Percentiles rank a stretch among this genome's conserved stretches.
These are phyloP conservation scores for Hebeloma cylindrosporum DNA, from an alignment of 768 basidiomycete species.

Conservation along the genomic window DNA sequence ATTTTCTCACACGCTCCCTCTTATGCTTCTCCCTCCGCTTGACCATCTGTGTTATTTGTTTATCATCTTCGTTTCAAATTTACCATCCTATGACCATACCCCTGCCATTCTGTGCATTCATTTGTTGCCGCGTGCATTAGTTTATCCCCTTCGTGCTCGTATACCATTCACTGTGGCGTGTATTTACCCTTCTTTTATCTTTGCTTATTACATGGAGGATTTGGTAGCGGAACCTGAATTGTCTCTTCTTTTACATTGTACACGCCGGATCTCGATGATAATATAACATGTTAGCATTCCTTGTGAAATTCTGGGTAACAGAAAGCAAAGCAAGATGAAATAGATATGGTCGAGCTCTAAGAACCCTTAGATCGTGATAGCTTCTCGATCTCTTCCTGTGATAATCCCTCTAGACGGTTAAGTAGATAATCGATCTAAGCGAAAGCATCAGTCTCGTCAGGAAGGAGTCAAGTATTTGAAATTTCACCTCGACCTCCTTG, in stretches of 20 bases:
- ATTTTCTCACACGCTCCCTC: constrained; percentile 18
- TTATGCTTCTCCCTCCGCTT: constrained; percentile 13
- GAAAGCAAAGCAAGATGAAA: constrained; percentile 3
- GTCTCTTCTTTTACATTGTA: neutral
- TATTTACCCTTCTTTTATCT: no score
- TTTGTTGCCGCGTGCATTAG: constrained; percentile 21
- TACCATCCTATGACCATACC: constrained; percentile 23
- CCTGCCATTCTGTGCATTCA: constrained; percentile 10
- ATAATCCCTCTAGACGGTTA: constrained; percentile 81
- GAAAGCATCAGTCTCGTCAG: neutral
- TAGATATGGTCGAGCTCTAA: constrained; percentile 1
- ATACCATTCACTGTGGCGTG: no score
- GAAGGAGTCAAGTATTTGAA: constrained; percentile 11
- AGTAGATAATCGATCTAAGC: constrained; percentile 93
- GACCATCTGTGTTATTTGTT: no score
- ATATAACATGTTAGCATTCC: constrained; percentile 2
- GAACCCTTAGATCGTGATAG: constrained; percentile 35
- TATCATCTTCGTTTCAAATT: constrained; percentile 14
- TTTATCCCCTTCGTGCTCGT: constrained; percentile 16
- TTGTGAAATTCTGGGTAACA: constrained; percentile 5
- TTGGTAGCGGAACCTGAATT: no score
- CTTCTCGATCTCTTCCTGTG: constrained; percentile 74
- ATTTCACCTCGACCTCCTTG: constrained; percentile 92
- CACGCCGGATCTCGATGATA: neutral
- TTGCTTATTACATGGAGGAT: no score